Evolutionary conservation across 2,329 filamentous ascomycete genomes (phyloP).

Genomic region (Ceratocystis harringtonii): DNA sequence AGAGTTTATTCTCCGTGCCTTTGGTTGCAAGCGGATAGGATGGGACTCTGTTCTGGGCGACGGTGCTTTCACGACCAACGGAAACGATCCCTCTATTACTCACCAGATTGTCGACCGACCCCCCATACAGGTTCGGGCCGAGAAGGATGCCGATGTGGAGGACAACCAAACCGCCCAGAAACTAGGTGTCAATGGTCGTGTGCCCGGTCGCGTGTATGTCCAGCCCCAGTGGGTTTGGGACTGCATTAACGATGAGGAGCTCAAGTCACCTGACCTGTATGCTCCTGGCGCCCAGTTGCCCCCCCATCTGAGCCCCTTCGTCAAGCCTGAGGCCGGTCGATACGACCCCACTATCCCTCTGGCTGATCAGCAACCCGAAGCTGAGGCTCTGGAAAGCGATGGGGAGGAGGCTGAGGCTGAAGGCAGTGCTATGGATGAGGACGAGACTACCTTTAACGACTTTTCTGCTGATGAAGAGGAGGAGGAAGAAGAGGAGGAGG

Average conservation of each 20-base stretch:
- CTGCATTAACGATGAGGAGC: constrained; percentile 77
- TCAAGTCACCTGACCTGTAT: constrained; percentile 77
- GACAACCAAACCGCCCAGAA: constrained; percentile 49
- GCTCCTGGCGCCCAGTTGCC: constrained; percentile 79
- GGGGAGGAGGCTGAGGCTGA: constrained; percentile 38
- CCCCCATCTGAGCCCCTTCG: constrained; percentile 91
- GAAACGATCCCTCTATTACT: constrained; percentile 76
- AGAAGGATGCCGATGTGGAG: constrained; percentile 31
- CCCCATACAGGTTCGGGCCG: constrained; percentile 45
- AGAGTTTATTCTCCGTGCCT: constrained; percentile 84
- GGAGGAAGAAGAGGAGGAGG: constrained; percentile 32
- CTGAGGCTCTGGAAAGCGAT: constrained; percentile 60
- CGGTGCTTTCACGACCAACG: constrained; percentile 81
- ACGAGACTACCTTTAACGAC: constrained; percentile 27
- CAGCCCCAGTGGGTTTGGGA: constrained; percentile 99
- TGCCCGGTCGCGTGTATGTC: constrained; percentile 83
- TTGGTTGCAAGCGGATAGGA: constrained; percentile 88
- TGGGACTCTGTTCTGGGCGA: constrained; percentile 88
- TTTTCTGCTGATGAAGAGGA: constrained; percentile 32
- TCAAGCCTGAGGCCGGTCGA: constrained; percentile 68
- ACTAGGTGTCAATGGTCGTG: constrained; percentile 49
- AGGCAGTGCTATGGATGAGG: constrained; percentile 33
- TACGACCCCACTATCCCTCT: constrained; percentile 83
- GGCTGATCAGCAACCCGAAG: constrained; percentile 76
- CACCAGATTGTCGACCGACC: constrained; percentile 94